A percentile compares a stretch with the other conserved stretches of the same genome.
These are phyloP conservation scores for Draba incana DNA, from an alignment of 345 rosid species.

Conservation along the genomic window DNA sequence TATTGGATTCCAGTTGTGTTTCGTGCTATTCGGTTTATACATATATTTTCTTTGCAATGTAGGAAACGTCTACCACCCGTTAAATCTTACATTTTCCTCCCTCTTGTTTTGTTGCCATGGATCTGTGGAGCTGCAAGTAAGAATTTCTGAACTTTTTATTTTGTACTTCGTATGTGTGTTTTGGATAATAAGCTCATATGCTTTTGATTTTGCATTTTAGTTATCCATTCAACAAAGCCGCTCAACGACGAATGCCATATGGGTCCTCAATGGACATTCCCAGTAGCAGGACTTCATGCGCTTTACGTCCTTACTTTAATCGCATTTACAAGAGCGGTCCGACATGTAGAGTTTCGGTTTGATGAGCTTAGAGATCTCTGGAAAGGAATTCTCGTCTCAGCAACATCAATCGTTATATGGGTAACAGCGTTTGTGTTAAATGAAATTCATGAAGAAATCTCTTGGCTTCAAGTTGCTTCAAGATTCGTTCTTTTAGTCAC, in stretches of 20 bases:
- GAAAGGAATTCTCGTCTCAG: slow-evolving; percentile 78
- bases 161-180: background rate
- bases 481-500: slow-evolving; percentile 75
- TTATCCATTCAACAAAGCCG: slow-evolving; percentile 61
- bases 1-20: slow-evolving; percentile 2
- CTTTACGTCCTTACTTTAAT: slow-evolving; percentile 60
- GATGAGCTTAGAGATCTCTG: slow-evolving; percentile 86
- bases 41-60: slow-evolving; percentile 39
- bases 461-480: slow-evolving; percentile 82
- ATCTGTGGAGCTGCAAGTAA: slow-evolving; percentile 71
- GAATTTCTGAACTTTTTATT: slow-evolving; percentile 27
- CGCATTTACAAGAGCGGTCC: slow-evolving; percentile 63
- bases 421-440: slow-evolving; percentile 65
- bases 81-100: slow-evolving; percentile 73
- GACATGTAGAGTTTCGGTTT: slow-evolving; percentile 84
- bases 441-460: slow-evolving; percentile 58
- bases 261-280: slow-evolving; percentile 59
- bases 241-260: slow-evolving; percentile 66
- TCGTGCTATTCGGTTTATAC: background rate
- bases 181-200: slow-evolving; percentile 15
- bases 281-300: slow-evolving; percentile 58
- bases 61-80: slow-evolving; percentile 86
- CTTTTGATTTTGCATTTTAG: slow-evolving; percentile 47
- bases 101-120: slow-evolving; percentile 77
- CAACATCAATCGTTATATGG: slow-evolving; percentile 73